Conservation (phyloP, 2,329 filamentous ascomycete genomes). For the Penicillium oxalicum region DNA sequence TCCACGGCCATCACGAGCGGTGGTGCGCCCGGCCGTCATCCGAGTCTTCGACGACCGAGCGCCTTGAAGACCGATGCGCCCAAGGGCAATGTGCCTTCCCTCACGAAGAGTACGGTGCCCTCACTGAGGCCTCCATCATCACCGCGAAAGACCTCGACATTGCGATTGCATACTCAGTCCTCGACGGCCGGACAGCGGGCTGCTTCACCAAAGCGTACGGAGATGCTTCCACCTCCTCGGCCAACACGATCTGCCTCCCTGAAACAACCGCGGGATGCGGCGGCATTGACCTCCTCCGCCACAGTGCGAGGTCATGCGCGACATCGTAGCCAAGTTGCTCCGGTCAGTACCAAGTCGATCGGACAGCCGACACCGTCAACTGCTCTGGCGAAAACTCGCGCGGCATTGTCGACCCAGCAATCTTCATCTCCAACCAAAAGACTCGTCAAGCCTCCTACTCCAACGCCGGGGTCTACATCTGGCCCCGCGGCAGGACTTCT, state of each 20-base stretch:
- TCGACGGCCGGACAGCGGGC: slow-evolving; percentile 8
- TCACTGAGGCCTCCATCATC: slow-evolving; percentile 16
- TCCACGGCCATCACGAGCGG: not conserved
- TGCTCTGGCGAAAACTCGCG: slow-evolving; percentile 19
- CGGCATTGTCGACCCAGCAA: slow-evolving; percentile 34
- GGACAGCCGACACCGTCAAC: slow-evolving; percentile 14
- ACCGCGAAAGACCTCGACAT: slow-evolving; percentile 18
- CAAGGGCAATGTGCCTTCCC: slow-evolving; percentile 13
- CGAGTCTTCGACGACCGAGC: slow-evolving; percentile 27
- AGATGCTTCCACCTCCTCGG: slow-evolving; percentile 31
- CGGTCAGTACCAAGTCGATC: slow-evolving; percentile 13
- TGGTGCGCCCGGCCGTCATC: slow-evolving; percentile 19
- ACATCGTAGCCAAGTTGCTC: slow-evolving; percentile 32
- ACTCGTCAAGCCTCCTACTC: slow-evolving; percentile 20
- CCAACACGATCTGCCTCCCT: slow-evolving; percentile 34
- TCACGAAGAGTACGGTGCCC: slow-evolving; percentile 16
- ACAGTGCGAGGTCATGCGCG: slow-evolving; percentile 26
- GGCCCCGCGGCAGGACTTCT: slow-evolving; percentile 15
- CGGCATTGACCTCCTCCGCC: slow-evolving; percentile 12
- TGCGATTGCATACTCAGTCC: slow-evolving; percentile 9
- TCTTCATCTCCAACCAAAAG: slow-evolving; percentile 39
- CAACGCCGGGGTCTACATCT: slow-evolving; percentile 10
- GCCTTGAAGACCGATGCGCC: slow-evolving; percentile 17
- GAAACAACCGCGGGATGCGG: slow-evolving; percentile 26
- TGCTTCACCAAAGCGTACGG: slow-evolving; percentile 25